Percentiles rank a stretch among this genome's conserved stretches.
Conservation (phyloP, 1,139 yeast genomes). For the Taphrina flavorubra region DNA sequence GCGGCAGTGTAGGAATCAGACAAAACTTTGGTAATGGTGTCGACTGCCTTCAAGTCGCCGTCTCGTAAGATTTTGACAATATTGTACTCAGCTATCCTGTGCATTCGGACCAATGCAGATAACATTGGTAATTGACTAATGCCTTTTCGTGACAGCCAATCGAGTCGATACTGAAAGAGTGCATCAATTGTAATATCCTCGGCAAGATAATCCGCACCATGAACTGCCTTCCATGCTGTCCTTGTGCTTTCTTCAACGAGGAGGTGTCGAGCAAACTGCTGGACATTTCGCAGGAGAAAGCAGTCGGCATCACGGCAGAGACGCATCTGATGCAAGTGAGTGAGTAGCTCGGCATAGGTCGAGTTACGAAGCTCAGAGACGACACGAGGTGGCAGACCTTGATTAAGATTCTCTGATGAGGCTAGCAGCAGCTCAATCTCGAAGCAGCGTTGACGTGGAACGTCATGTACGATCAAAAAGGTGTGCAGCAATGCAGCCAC, state of each 20-base stretch:
- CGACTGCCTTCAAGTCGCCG: conserved; percentile 4
- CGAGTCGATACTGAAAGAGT: conserved; percentile 16
- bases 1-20: conserved; percentile 4
- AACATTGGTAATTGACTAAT: neutral
- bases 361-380: conserved; percentile 20
- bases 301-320: conserved; percentile 20
- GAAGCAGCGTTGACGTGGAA: conserved; percentile 22
- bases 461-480: conserved; percentile 1
- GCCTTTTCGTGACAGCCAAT: conserved; percentile 13
- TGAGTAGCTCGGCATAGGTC: conserved; percentile 20
- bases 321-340: conserved; percentile 18
- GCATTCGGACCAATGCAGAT: conserved; percentile 12
- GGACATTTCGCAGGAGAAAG: conserved; percentile 9
- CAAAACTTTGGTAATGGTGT: conserved; percentile 6
- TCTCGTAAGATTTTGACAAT: neutral
- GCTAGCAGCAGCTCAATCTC: conserved; percentile 18
- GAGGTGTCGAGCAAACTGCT: neutral
- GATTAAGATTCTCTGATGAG: neutral
- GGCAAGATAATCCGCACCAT: conserved; percentile 6
- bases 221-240: conserved; percentile 21
- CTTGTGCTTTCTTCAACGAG: conserved; percentile 21
- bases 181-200: conserved; percentile 7
- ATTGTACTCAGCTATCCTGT: conserved; percentile 15
- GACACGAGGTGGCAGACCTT: conserved; percentile 5
- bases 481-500: conserved; percentile 11